Base-by-base conservation (phyloP, 2,329 filamentous ascomycete genomes). In the Tolypocladium pustulatum region DNA sequence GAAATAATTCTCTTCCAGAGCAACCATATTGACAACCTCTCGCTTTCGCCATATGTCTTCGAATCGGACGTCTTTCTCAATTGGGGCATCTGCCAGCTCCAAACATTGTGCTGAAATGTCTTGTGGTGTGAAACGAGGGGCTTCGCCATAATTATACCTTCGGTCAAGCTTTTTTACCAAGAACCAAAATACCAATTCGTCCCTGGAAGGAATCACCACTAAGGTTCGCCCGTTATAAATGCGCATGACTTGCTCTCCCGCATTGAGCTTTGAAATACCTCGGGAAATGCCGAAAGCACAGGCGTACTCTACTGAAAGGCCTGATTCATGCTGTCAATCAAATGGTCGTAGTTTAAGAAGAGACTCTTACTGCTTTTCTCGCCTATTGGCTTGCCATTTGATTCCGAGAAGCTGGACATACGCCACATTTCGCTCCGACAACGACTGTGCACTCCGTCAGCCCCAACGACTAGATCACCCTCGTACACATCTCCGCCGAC, bases 401-500 rank as follows among this genome's bases (percentile, higher is more conserved):
- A 25, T 15, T 22, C n/a, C 13, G 38, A 58, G 9, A 15, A 40
- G 20, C n/a, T 54, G 9, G 59, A 66, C 4, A 66, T 59, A 1
- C 66, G 62, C 46, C 60, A 60, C 65, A 67, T 67, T 40, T 72
- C 67, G 7, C 61, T 57, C 15, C 75, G 65, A 4, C 71, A 63
- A 2, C 62, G 59, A 63, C 74, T 76, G 59, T 75, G 68, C n/a
- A 76, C 67, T 20, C 75, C 74, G 54, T 76, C 74, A 7, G 71
- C 69, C 12, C 74, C 73, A 6, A 76, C 64, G 6, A 76, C 64
- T 0, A 76, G 61, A 51, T 69, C 65, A 0, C 70, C 73, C 0
- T 61, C 58, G 55, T 69, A 69, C 27, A 58, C 37, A 1, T 38
- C 27, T 58, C 51, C 57, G n/a, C 55, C 57, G 0, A 59, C 13